Evolutionary conservation across 2,329 filamentous ascomycete genomes (phyloP).

Genomic region (Colletotrichum kahawae): DNA sequence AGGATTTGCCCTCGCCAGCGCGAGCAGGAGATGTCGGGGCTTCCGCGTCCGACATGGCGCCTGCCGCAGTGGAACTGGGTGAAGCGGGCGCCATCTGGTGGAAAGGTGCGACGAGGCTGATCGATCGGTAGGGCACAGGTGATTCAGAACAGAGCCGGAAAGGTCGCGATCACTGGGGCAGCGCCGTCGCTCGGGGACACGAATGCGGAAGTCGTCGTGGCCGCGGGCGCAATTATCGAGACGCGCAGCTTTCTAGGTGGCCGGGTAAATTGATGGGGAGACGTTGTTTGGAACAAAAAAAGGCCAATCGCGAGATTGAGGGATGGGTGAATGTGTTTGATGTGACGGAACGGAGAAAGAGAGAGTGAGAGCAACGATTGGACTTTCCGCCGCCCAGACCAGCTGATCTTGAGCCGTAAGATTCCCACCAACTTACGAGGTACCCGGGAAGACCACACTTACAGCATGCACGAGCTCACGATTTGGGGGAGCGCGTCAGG

Average conservation of each 20-base stretch:
- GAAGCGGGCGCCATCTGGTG: constrained; percentile 41
- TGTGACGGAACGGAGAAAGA: not conserved
- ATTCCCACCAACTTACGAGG: constrained; percentile 8
- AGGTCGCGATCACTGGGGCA: constrained; percentile 5
- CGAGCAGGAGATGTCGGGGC: constrained; percentile 50
- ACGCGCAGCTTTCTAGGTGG: not conserved
- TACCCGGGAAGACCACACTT: constrained; percentile 2
- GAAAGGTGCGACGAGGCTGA: not conserved
- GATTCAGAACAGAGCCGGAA: constrained; percentile 3
- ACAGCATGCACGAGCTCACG: constrained; percentile 16
- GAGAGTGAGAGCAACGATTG: not conserved
- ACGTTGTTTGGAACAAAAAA: not conserved
- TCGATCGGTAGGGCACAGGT: constrained; percentile 1
- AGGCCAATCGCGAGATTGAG: not conserved
- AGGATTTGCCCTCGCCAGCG: constrained; percentile 47
- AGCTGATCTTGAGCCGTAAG: constrained; percentile 1
- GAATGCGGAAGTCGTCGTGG: constrained; percentile 2
- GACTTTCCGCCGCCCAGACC: constrained; percentile 20
- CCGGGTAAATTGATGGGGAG: not conserved
- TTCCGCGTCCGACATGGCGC: constrained; percentile 51
- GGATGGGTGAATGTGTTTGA: not conserved
- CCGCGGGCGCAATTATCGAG: constrained; percentile 1
- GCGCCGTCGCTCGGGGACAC: not conserved
- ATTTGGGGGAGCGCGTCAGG: constrained; percentile 21
- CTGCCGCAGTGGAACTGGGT: constrained; percentile 38